Base-by-base conservation (phyloP, 305 asterid species). In the Euphrasia arctica region DNA sequence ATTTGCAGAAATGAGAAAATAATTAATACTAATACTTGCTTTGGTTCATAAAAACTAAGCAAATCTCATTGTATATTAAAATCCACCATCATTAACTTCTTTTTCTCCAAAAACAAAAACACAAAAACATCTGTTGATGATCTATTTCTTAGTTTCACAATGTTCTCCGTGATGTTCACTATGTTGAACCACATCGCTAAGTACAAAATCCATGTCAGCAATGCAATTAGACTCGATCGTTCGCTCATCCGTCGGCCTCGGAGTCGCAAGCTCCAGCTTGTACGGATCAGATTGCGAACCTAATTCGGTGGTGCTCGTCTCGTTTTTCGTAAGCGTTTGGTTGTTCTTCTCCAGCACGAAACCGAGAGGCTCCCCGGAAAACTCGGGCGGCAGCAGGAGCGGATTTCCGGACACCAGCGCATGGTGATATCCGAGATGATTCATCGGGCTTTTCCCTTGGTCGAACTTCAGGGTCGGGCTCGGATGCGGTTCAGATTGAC, bases 391-490 rank as follows among this genome's bases (percentile, higher is more conserved):
- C 45, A 80, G 77, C 68, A 76, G 50, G 27, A 82, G 83, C 43
- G 81, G 80, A 52, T 75, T 83, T 9, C 77, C 79, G 4, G 80
- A 58, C 6, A 78, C 74, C 45, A 80, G 47, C 11, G 79, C 82
- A 67, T 69, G 80, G 58, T 80, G 81, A 64, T 54, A 77, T 0
- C 74, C 82, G 18, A 69, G 66, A 54, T 70, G 66, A 54, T 70
- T 81, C 1, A 14, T n/a, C 6, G 67, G 65, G 68, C 58, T 72
- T 9, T 70, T 77, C 66, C 66, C 58, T 10, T 68, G 50, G 32
- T 75, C 73, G 14, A 71, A 11, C 25, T 71, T 73, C 54, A 74
- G 60, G 63, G 59, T 54, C 4, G 77, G 78, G 63, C 75, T 66
- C 28, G 41, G 45, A 72, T 13, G 72, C 2, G 59, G 31, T 0